A percentile compares a stretch with the other conserved stretches of the same genome.
Evolutionary conservation across 441 rosid genomes (phyloP).

Genomic region (Jatropha multifida): DNA sequence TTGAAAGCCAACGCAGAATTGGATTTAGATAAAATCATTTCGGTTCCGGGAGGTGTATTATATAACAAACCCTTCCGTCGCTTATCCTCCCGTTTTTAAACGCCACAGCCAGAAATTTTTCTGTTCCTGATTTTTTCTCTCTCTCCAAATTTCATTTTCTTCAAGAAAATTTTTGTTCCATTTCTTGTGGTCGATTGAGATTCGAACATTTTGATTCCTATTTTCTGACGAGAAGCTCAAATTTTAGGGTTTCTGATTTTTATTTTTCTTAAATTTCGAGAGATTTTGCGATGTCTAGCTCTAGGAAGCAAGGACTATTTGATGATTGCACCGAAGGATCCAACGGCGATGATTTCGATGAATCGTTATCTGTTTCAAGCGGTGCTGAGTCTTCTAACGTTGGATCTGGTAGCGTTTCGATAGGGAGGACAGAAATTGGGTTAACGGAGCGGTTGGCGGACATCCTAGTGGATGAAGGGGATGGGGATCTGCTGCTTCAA

Average conservation of each 20-base stretch:
- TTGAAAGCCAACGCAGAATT: conserved; percentile 28
- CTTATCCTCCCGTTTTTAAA: neutral
- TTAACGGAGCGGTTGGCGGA: conserved; percentile 62
- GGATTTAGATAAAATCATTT: conserved; percentile 24
- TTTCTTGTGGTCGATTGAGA: neutral
- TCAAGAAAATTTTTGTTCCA: neutral
- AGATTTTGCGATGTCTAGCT: conserved; percentile 46
- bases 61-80: neutral
- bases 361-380: conserved; percentile 34
- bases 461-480: conserved; percentile 45
- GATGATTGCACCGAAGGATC: conserved; percentile 38
- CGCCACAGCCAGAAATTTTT: neutral
- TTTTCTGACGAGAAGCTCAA: conserved; percentile 2
- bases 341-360: conserved; percentile 38
- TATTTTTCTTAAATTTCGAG: neutral
- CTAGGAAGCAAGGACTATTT: conserved; percentile 41
- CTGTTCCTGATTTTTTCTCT: conserved; percentile 7
- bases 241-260: conserved; percentile 19
- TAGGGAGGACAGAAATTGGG: conserved; percentile 36
- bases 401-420: conserved; percentile 42
- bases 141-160: neutral
- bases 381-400: conserved; percentile 32
- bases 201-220: neutral
- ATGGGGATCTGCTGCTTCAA: conserved; percentile 68
- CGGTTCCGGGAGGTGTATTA: conserved; percentile 36